Evolutionary conservation across 2,329 filamentous ascomycete species (phyloP), one percentile per base, ranked within the genome.

Genomic region (Rachicladosporium sp.): DNA sequence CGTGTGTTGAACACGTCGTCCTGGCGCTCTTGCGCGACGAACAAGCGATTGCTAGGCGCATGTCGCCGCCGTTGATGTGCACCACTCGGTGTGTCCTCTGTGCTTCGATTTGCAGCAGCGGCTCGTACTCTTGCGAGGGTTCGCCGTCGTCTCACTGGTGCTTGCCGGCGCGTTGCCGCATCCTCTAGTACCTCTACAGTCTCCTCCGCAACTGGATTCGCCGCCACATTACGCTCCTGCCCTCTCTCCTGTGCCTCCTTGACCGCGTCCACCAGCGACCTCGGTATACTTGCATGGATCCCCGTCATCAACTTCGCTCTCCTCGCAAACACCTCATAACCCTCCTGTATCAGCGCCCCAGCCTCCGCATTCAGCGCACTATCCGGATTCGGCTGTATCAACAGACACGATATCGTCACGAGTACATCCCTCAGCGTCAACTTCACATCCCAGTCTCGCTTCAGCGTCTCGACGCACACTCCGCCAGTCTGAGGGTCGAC

Each of bases 391-490:
- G 76, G 76, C 39, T 77, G 70, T 40, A 80, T 76, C 21, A 80
- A 59, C 15, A 80, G 60, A 57, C 76, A 79, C 2, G 67, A 71
- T 41, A 80, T 78, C 0, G 74, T 73, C 13, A 69, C 57, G n/a
- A 79, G 57, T 3, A 79, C 73, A 59, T 79, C 73, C 35, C 71
- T 61, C 36, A 80, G 52, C 19, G 72, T 78, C 46, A 79, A 56
- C 21, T 63, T 69, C 10, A 65, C 60, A 42, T 72, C 68, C 76
- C 76, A 80, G 49, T 78, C 76, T 35, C 73, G 64, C 59, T 79
- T 80, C 33, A 80, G 52, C 2, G 76, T 79, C 58, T 79, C 76
- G 2, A 80, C 72, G 44, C 76, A 80, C 3, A 80, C 73, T 1
- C 69, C 70, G 4, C 76, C 76, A 0, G 70, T 73, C n/a, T 64